Evolutionary conservation across 1,139 yeast genomes (phyloP).

Genomic region (Magnusiomyces fungicola): DNA sequence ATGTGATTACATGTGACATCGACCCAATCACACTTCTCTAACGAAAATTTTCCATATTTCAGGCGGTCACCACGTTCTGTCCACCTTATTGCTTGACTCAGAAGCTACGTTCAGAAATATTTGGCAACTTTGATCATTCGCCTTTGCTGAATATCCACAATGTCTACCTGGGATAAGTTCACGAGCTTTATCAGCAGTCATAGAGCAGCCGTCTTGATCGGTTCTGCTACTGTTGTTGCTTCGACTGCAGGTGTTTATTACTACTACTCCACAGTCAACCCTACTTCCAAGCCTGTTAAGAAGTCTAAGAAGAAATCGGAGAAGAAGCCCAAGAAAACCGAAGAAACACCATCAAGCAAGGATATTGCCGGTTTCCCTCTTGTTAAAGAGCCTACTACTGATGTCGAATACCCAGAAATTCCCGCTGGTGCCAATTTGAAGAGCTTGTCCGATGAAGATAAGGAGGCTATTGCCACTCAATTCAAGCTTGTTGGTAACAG

Average conservation of each 20-base stretch:
- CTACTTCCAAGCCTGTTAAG: conserved; percentile 14
- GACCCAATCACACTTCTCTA: background rate
- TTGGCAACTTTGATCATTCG: too few species aligned
- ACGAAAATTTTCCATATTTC: background rate
- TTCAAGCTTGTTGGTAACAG: conserved; percentile 88
- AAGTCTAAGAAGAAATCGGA: conserved; percentile 25
- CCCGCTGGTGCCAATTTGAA: conserved; percentile 38
- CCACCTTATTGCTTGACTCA: too few species aligned
- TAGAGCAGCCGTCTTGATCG: conserved; percentile 29
- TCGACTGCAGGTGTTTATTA: conserved; percentile 31
- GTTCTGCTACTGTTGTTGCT: conserved; percentile 29
- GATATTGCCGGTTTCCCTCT: conserved; percentile 22
- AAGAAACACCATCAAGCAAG: conserved; percentile 12
- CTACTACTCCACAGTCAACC: conserved; percentile 15
- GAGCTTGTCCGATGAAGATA: conserved; percentile 45
- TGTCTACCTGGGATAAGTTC: conserved; percentile 15
- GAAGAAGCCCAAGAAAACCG: conserved; percentile 24
- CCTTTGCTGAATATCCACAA: too few species aligned
- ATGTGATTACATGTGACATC: too few species aligned
- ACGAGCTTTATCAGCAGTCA: conserved; percentile 23
- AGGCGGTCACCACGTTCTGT: too few species aligned
- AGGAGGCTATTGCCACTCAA: conserved; percentile 62
- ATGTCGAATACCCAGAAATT: conserved; percentile 30
- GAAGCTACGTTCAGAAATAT: too few species aligned
- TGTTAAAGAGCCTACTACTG: conserved; percentile 22